A percentile compares a stretch with the other conserved stretches of the same genome.
phyloP scores from a whole-genome alignment of 495 filamentous ascomycete species.

The Penicillium turbatum region DNA sequence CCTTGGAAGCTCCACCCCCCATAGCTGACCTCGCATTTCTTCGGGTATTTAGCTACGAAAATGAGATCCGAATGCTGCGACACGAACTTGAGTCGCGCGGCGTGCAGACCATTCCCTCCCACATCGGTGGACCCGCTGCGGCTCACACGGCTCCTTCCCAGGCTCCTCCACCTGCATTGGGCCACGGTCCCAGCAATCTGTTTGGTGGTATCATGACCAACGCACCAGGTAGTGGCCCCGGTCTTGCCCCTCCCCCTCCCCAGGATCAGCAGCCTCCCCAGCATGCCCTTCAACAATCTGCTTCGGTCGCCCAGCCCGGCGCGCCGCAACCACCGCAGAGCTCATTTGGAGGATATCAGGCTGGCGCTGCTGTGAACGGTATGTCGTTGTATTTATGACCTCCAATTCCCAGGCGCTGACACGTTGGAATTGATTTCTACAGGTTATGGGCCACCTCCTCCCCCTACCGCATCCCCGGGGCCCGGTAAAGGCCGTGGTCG shows the following conservation, averaged over 20 bases:
- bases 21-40: conserved; percentile 2
- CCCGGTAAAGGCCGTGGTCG: conserved; percentile 61
- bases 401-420: conserved; percentile 26
- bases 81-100: conserved; percentile 87
- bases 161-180: conserved; percentile 78
- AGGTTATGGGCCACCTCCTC: conserved; percentile 70
- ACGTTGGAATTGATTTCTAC: neutral
- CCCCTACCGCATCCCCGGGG: conserved; percentile 80
- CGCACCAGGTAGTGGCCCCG: conserved; percentile 76
- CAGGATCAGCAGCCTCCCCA: conserved; percentile 59
- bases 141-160: conserved; percentile 76
- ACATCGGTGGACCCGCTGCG: conserved; percentile 53
- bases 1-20: neutral
- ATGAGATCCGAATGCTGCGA: conserved; percentile 78
- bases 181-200: conserved; percentile 85
- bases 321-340: conserved; percentile 59
- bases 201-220: conserved; percentile 97
- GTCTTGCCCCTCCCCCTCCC: conserved; percentile 77
- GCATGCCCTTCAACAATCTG: conserved; percentile 56
- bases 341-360: conserved; percentile 57
- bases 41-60: conserved; percentile 68
- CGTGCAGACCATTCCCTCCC: conserved; percentile 60
- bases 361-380: conserved; percentile 64
- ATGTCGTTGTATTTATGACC: conserved; percentile 35
- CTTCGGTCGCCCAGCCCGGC: conserved; percentile 57